Percentiles rank a stretch among this genome's conserved stretches.
These are phyloP conservation scores for Besnoitia besnoiti DNA, from an alignment of 169 alveolate genomes.

Conservation along the genomic window DNA sequence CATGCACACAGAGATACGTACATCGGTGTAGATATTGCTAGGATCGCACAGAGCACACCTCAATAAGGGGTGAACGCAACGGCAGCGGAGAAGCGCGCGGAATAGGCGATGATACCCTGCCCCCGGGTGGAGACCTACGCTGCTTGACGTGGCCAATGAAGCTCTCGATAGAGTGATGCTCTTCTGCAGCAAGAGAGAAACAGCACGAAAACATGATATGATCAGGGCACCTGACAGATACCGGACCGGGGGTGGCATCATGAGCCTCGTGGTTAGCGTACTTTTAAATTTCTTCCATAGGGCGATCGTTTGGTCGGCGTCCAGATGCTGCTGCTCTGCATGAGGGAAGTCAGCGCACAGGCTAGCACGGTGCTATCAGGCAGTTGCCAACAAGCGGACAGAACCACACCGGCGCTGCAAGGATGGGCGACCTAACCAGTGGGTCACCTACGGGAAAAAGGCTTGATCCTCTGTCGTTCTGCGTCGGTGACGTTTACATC, in stretches of 20 bases:
- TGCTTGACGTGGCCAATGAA: background rate
- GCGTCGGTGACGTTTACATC: background rate
- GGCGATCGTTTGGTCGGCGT: background rate
- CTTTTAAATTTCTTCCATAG: conserved; percentile 15
- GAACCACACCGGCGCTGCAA: too few relatives aligned
- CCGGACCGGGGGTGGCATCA: background rate
- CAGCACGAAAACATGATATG: background rate
- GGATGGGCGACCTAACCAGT: too few relatives aligned
- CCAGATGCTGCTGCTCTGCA: conserved; percentile 26
- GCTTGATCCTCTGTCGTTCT: background rate
- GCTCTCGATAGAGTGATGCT: background rate
- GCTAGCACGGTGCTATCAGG: too few relatives aligned
- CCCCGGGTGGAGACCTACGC: too few relatives aligned
- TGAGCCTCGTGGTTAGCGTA: background rate
- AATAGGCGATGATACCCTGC: too few relatives aligned
- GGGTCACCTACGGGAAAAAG: background rate
- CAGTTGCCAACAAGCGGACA: too few relatives aligned
- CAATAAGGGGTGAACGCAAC: too few relatives aligned
- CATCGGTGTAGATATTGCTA: too few relatives aligned
- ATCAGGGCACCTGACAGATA: background rate
- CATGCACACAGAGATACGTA: too few relatives aligned
- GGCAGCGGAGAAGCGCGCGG: too few relatives aligned
- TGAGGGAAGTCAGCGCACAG: background rate
- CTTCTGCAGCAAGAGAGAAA: background rate
- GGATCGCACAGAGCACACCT: too few relatives aligned